Conservation (phyloP, 2,329 filamentous ascomycete species). For the Zymoseptoria passerinii region DNA sequence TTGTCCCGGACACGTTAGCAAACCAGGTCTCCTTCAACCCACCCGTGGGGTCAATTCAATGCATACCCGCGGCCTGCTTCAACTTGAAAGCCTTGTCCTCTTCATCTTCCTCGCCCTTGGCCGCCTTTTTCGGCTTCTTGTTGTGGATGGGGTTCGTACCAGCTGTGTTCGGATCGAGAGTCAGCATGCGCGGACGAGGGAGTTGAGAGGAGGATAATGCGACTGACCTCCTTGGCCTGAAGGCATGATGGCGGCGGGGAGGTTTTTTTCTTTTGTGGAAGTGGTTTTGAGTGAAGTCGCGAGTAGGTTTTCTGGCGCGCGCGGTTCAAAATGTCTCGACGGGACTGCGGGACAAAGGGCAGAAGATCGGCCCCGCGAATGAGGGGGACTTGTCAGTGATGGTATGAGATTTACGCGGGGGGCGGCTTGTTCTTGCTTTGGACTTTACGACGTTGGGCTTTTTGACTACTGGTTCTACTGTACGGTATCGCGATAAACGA, state of each 20-base stretch:
- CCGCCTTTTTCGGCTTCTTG: constrained; percentile 80
- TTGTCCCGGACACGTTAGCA: not conserved
- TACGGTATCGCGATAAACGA: too few species aligned
- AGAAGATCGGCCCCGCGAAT: not conserved
- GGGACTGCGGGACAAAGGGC: not conserved
- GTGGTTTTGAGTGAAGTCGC: not conserved
- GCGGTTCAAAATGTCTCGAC: not conserved
- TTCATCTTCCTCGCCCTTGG: constrained; percentile 72
- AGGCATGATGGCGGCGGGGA: constrained; percentile 42
- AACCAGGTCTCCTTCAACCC: too few species aligned
- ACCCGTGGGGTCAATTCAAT: too few species aligned
- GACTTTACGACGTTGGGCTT: not conserved
- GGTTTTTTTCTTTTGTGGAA: too few species aligned
- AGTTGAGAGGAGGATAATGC: not conserved
- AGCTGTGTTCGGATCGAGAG: constrained; percentile 28
- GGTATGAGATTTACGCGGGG: not conserved
- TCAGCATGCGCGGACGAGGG: constrained; percentile 1
- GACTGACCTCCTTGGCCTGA: constrained; percentile 43
- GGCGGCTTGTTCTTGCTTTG: not conserved
- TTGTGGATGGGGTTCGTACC: constrained; percentile 49
- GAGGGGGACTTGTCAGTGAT: not conserved
- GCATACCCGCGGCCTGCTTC: constrained; percentile 83
- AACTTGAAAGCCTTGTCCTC: constrained; percentile 75
- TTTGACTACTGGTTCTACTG: too few species aligned
- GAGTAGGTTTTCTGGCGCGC: not conserved